Evolutionary conservation across 805 yeast species (phyloP).

Genomic region (Yamadazyma sp.): DNA sequence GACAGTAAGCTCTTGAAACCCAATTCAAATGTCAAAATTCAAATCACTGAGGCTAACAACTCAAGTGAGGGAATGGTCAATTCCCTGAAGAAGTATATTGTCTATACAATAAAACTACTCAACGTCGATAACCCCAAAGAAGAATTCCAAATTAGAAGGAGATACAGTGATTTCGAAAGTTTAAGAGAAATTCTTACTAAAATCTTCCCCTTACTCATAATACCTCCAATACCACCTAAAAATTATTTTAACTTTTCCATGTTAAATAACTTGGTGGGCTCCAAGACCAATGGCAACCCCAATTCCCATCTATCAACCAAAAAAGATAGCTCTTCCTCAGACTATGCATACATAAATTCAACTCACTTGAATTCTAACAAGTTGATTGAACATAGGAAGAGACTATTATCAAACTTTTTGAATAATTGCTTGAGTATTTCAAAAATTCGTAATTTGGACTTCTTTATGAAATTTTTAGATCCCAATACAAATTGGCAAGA

Average conservation of each 20-base stretch:
- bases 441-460: slow-evolving; percentile 54
- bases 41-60: slow-evolving; percentile 80
- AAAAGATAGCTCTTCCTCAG: slow-evolving; percentile 6
- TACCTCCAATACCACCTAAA: slow-evolving; percentile 87
- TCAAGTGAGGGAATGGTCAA: slow-evolving; percentile 73
- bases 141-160: slow-evolving; percentile 61
- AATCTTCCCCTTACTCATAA: slow-evolving; percentile 73
- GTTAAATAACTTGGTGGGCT: slow-evolving; percentile 32
- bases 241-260: slow-evolving; percentile 35
- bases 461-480: slow-evolving; percentile 76
- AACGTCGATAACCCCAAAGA: slow-evolving; percentile 34
- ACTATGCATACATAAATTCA: slow-evolving; percentile 38
- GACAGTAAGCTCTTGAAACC: slow-evolving; percentile 34
- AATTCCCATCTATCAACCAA: neutral
- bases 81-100: slow-evolving; percentile 61
- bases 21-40: slow-evolving; percentile 23
- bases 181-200: slow-evolving; percentile 68
- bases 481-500: slow-evolving; percentile 86
- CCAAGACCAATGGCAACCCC: slow-evolving; percentile 7
- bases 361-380: slow-evolving; percentile 35
- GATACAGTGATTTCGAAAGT: slow-evolving; percentile 91
- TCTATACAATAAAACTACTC: slow-evolving; percentile 72
- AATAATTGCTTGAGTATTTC: slow-evolving; percentile 65
- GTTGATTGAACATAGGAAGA: slow-evolving; percentile 52
- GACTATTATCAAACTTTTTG: slow-evolving; percentile 73